phyloP scores from a whole-genome alignment of 2,329 filamentous ascomycete genomes.

The Aspergillus phoenicis region DNA sequence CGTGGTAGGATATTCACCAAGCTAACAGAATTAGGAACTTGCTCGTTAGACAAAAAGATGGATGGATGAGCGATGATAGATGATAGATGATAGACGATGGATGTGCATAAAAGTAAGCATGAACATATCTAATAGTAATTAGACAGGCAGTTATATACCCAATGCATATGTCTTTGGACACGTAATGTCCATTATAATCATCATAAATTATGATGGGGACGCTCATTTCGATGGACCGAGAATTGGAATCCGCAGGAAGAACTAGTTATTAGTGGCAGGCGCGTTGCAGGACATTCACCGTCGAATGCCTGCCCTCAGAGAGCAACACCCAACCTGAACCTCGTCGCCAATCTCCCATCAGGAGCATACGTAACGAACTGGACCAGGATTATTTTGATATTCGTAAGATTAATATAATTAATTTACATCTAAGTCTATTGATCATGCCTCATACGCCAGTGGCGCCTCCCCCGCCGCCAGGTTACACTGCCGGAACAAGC shows the following conservation, averaged over 20 bases:
- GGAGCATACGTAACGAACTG: no score
- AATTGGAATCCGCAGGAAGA: no score
- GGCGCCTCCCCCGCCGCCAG: conserved; percentile 54
- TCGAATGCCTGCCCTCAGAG: no score
- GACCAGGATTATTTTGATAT: no score
- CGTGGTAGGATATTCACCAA: neutral
- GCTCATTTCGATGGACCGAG: no score
- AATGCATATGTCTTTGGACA: neutral
- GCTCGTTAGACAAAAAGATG: neutral
- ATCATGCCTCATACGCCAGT: neutral
- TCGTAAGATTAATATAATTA: neutral
- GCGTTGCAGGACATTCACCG: no score
- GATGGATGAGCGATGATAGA: neutral
- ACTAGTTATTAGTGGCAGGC: no score
- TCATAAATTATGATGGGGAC: no score
- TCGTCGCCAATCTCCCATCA: no score
- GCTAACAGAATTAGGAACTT: neutral
- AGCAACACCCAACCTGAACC: no score
- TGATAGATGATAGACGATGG: neutral
- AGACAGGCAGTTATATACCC: neutral
- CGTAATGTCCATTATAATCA: no score
- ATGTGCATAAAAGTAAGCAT: neutral
- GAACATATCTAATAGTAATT: neutral
- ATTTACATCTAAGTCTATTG: neutral
- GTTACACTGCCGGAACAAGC: conserved; percentile 78